These are phyloP conservation scores for Cyberlindnera xishuangbannaensis DNA, from an alignment of 805 yeast species.

Conservation along the genomic window DNA sequence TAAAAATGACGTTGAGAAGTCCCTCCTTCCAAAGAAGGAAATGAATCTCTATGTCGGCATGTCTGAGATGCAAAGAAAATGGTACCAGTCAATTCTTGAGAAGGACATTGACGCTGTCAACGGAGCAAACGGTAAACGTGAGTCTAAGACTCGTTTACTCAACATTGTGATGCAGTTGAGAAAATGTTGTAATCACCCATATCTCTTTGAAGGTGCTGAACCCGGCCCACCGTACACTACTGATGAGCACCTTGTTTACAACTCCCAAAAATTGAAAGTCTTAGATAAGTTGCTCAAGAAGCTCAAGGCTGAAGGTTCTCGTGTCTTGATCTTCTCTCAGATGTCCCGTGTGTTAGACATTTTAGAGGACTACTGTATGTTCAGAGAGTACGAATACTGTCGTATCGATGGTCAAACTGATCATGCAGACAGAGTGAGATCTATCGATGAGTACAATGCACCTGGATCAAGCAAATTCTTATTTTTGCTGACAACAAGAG, in stretches of 20 bases:
- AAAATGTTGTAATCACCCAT: slow-evolving; percentile 83
- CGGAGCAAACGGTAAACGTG: slow-evolving; percentile 72
- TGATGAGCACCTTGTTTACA: slow-evolving; percentile 73
- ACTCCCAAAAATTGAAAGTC: slow-evolving; percentile 66
- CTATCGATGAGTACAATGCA: slow-evolving; percentile 76
- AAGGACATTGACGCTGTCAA: slow-evolving; percentile 82
- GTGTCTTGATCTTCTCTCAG: slow-evolving; percentile 76
- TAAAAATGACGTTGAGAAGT: slow-evolving; percentile 76
- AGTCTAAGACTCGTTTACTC: slow-evolving; percentile 66
- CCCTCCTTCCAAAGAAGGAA: slow-evolving; percentile 70
- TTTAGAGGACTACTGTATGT: slow-evolving; percentile 70
- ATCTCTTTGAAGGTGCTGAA: slow-evolving; percentile 80
- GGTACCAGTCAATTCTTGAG: slow-evolving; percentile 74
- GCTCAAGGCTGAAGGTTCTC: slow-evolving; percentile 61
- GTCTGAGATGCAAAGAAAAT: slow-evolving; percentile 72
- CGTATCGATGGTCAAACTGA: slow-evolving; percentile 83
- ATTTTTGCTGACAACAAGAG: slow-evolving; percentile 77
- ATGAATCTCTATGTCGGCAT: slow-evolving; percentile 66
- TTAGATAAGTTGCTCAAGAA: slow-evolving; percentile 61
- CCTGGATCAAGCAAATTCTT: slow-evolving; percentile 68
- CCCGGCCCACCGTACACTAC: slow-evolving; percentile 88
- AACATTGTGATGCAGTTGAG: slow-evolving; percentile 83
- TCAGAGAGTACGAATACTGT: slow-evolving; percentile 65
- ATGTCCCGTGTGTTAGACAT: slow-evolving; percentile 81
- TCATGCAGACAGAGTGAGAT: slow-evolving; percentile 66